A percentile compares a stretch with the other conserved stretches of the same genome.
These are phyloP conservation scores for Apophysomyces sp. DNA, from an alignment of 371 early-diverging fungal genomes.

Conservation along the genomic window DNA sequence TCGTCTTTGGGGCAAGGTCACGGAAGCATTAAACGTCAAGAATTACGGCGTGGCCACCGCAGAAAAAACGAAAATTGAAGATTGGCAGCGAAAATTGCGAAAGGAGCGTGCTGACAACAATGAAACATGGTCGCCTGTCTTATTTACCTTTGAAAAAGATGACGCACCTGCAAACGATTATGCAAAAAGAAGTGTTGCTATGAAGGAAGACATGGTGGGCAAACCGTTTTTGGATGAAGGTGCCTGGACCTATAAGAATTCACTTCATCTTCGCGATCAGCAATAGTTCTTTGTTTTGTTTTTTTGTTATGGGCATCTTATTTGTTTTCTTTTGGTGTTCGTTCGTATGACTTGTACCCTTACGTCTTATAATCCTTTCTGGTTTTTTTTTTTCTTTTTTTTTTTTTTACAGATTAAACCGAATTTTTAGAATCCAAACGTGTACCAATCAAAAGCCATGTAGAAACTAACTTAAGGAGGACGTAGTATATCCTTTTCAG, in stretches of 20 bases:
- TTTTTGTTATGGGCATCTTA: neutral
- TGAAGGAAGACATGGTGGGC: conserved; percentile 3
- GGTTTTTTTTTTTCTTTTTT: too few relatives aligned
- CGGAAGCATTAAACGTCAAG: conserved; percentile 49
- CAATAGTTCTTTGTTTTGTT: neutral
- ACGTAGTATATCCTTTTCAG: too few relatives aligned
- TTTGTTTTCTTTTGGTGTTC: neutral
- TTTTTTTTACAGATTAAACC: neutral
- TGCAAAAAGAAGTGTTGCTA: neutral
- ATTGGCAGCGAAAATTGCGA: conserved; percentile 54
- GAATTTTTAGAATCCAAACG: neutral
- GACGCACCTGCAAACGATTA: neutral
- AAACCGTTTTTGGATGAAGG: conserved; percentile 4
- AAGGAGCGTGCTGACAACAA: conserved; percentile 49
- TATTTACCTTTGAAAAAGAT: neutral
- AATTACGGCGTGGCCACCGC: conserved; percentile 54
- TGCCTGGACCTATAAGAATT: conserved; percentile 10
- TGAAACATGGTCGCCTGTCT: conserved; percentile 47
- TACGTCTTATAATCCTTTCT: neutral
- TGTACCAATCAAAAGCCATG: too few relatives aligned
- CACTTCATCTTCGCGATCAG: conserved; percentile 8
- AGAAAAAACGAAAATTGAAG: conserved; percentile 61
- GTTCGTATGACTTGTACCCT: neutral
- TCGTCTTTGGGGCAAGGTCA: conserved; percentile 57
- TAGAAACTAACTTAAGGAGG: too few relatives aligned